phyloP scores from a whole-genome alignment of 768 basidiomycete genomes.

The Trametes meyenii region DNA sequence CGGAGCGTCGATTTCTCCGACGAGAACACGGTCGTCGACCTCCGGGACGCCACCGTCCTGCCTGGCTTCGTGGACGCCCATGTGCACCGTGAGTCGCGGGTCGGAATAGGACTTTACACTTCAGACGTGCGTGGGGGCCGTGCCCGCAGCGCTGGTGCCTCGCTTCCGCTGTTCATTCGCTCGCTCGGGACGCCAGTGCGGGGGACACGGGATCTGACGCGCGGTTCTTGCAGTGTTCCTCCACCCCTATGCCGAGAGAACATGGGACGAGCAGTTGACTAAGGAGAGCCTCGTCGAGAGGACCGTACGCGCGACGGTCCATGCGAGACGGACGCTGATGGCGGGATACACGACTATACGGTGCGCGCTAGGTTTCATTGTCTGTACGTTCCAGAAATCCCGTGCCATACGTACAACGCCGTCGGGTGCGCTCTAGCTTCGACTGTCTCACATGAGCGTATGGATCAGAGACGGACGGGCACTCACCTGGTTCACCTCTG shows the following conservation, averaged over 20 bases:
- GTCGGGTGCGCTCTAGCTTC: not conserved
- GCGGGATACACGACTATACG: constrained; percentile 67
- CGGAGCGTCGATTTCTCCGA: constrained; percentile 42
- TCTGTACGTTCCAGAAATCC: not conserved
- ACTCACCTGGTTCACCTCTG: not conserved
- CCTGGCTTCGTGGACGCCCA: constrained; percentile 63
- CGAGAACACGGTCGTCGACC: constrained; percentile 59
- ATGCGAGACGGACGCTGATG: constrained; percentile 58
- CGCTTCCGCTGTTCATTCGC: not conserved
- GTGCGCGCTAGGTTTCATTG: constrained; percentile 33
- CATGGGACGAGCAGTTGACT: constrained; percentile 65
- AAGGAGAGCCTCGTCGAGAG: constrained; percentile 61
- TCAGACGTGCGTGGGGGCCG: not conserved
- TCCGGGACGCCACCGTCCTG: constrained; percentile 41
- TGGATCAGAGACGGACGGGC: too few species aligned
- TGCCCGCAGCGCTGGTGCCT: not conserved
- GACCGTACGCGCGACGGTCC: constrained; percentile 60
- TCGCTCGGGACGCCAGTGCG: not conserved
- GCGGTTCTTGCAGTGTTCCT: constrained; percentile 50
- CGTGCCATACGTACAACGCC: not conserved
- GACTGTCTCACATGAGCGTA: too few species aligned
- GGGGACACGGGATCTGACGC: not conserved
- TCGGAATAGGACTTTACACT: not conserved
- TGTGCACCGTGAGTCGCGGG: constrained; percentile 50
- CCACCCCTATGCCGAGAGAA: constrained; percentile 59